These are phyloP conservation scores for Neurospora sp. DNA, from an alignment of 495 filamentous ascomycete species.

Conservation along the genomic window DNA sequence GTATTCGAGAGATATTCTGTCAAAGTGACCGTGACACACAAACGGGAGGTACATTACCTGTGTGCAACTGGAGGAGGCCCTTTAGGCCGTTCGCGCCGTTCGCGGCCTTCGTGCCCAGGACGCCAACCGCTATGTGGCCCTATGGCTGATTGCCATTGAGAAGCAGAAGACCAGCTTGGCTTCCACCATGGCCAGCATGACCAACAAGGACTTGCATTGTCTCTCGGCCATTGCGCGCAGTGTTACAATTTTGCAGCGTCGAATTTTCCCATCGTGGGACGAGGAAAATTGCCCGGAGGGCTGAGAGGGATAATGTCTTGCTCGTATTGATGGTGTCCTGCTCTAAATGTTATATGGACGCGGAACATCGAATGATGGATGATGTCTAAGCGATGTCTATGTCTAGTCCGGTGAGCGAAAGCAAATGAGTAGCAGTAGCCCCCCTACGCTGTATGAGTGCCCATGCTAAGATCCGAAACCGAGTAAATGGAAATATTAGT, in stretches of 20 bases:
- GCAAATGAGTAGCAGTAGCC: not conserved
- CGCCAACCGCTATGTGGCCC: conserved; percentile 24
- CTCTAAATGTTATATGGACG: not conserved
- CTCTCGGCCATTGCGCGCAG: not conserved
- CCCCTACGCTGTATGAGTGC: not conserved
- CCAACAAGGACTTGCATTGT: conserved; percentile 65
- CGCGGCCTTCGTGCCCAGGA: conserved; percentile 47
- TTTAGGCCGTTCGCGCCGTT: not conserved
- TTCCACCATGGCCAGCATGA: conserved; percentile 42
- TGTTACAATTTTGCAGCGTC: not conserved
- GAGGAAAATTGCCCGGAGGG: not conserved
- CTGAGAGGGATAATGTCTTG: not conserved
- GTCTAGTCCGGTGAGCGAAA: not conserved
- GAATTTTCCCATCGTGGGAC: not conserved
- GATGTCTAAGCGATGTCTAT: too few species aligned
- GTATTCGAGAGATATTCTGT: conserved; percentile 58
- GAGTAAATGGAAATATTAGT: not conserved
- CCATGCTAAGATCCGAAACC: not conserved
- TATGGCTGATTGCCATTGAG: conserved; percentile 71
- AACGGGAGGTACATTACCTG: conserved; percentile 45
- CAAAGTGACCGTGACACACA: conserved; percentile 39
- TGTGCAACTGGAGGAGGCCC: conserved; percentile 54
- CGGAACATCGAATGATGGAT: not conserved
- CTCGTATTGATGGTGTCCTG: not conserved
- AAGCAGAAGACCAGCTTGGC: conserved; percentile 30